These are phyloP conservation scores for Talaromyces borbonicus DNA, from an alignment of 495 filamentous ascomycete species.

Conservation along the genomic window DNA sequence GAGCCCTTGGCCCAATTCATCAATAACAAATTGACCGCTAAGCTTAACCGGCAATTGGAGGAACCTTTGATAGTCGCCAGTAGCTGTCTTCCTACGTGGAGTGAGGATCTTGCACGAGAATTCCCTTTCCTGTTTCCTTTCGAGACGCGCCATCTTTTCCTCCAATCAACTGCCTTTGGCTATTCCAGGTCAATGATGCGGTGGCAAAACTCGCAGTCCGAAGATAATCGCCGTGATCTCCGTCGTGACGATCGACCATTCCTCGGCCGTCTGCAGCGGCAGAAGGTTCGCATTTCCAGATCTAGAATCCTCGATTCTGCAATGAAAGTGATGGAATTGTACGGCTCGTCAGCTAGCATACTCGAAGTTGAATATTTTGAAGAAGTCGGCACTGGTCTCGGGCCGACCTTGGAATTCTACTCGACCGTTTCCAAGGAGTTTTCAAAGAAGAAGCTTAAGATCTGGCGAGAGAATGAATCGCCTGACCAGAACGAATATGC, in stretches of 20 bases:
- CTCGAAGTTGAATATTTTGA: slow-evolving; percentile 99
- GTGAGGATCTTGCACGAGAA: slow-evolving; percentile 87
- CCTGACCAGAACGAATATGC: slow-evolving; percentile 69
- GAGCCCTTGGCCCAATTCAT: slow-evolving; percentile 94
- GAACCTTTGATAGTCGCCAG: slow-evolving; percentile 98
- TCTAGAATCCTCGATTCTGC: slow-evolving; percentile 91
- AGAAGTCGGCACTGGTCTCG: slow-evolving; percentile 93
- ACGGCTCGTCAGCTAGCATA: slow-evolving; percentile 88
- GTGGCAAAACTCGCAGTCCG: slow-evolving; percentile 88
- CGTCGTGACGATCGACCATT: slow-evolving; percentile 83
- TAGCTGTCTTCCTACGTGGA: slow-evolving; percentile 93
- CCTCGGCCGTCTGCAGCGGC: slow-evolving; percentile 86
- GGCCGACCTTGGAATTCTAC: slow-evolving; percentile 97
- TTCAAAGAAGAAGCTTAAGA: slow-evolving; percentile 88
- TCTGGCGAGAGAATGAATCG: slow-evolving; percentile 92
- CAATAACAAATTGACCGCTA: slow-evolving; percentile 98
- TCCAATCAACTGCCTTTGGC: slow-evolving; percentile 96
- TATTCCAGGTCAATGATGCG: slow-evolving; percentile 95
- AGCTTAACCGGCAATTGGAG: slow-evolving; percentile 92
- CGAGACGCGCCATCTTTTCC: slow-evolving; percentile 92
- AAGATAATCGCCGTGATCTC: slow-evolving; percentile 69
- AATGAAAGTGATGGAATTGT: slow-evolving; percentile 99
- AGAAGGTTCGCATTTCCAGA: slow-evolving; percentile 94
- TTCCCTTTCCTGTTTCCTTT: slow-evolving; percentile 99
- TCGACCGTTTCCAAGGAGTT: slow-evolving; percentile 97